phyloP scores from a whole-genome alignment of 345 rosid species.

The Rhodamnia rubescens region DNA sequence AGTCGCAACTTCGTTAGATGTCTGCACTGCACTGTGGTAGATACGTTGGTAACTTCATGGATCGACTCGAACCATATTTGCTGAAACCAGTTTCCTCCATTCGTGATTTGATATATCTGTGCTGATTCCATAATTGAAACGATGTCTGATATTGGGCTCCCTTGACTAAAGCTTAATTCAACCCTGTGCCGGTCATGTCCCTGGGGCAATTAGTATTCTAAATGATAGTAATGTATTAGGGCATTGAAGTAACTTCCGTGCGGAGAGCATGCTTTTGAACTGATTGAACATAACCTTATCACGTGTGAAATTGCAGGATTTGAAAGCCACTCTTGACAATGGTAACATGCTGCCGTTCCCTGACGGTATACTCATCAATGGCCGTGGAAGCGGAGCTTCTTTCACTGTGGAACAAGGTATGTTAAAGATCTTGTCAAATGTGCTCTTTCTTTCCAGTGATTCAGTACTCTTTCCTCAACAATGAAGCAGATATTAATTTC shows the following conservation, averaged over 20 bases:
- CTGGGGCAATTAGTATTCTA: background rate
- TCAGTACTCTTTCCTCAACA: background rate
- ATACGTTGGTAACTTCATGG: background rate
- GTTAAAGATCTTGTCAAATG: background rate
- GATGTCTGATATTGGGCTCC: background rate
- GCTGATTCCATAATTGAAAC: background rate
- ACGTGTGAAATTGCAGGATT: constrained; percentile 20
- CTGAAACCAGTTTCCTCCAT: background rate
- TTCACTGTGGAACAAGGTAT: constrained; percentile 77
- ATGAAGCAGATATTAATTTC: background rate
- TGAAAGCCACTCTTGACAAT: constrained; percentile 42
- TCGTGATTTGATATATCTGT: background rate
- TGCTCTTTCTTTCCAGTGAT: background rate
- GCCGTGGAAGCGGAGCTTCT: constrained; percentile 56
- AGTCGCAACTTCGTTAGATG: background rate
- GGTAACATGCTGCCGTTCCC: constrained; percentile 67
- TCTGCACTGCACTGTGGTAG: background rate
- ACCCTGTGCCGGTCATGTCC: background rate
- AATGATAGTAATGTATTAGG: background rate
- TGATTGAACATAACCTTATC: background rate
- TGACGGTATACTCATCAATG: constrained; percentile 87
- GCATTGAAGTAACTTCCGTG: background rate
- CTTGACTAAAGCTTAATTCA: background rate
- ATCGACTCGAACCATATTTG: background rate
- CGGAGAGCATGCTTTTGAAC: background rate